These are phyloP conservation scores for Rhizopogon vinicolor DNA, from an alignment of 768 basidiomycete species.

Conservation along the genomic window DNA sequence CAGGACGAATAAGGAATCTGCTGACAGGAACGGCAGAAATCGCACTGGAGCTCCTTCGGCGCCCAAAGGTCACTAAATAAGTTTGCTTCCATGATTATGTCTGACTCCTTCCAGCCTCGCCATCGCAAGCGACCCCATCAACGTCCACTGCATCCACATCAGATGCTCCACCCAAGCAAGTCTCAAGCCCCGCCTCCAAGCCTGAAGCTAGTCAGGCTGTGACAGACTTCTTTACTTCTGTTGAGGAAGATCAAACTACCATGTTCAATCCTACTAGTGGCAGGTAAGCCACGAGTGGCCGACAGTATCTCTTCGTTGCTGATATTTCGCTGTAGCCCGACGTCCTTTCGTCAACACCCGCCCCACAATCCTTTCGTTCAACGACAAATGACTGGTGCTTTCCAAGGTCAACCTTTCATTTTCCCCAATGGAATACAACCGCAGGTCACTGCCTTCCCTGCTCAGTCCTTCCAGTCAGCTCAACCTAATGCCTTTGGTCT, in stretches of 20 bases:
- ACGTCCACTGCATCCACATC: conserved; percentile 16
- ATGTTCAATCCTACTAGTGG: conserved; percentile 63
- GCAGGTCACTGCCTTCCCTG: conserved; percentile 54
- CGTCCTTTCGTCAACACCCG: conserved; percentile 51
- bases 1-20: conserved; percentile 69
- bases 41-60: conserved; percentile 7
- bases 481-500: conserved; percentile 23
- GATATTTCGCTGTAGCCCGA: conserved; percentile 34
- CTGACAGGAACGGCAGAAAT: conserved; percentile 35
- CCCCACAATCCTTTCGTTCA: conserved; percentile 76
- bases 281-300: conserved; percentile 30
- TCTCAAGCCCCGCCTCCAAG: conserved; percentile 23
- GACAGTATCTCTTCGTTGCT: conserved; percentile 4
- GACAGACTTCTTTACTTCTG: conserved; percentile 84
- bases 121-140: conserved; percentile 11
- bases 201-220: conserved; percentile 43
- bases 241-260: conserved; percentile 77
- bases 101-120: conserved; percentile 7
- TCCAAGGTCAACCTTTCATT: conserved; percentile 37
- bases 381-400: conserved; percentile 47
- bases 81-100: background rate
- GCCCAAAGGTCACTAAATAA: conserved; percentile 24
- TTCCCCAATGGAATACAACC: conserved; percentile 35
- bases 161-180: conserved; percentile 20
- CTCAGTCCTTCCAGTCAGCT: conserved; percentile 37